These are phyloP conservation scores for Colletotrichum higginsianum DNA, from an alignment of 2,329 filamentous ascomycete species.

Conservation along the genomic window DNA sequence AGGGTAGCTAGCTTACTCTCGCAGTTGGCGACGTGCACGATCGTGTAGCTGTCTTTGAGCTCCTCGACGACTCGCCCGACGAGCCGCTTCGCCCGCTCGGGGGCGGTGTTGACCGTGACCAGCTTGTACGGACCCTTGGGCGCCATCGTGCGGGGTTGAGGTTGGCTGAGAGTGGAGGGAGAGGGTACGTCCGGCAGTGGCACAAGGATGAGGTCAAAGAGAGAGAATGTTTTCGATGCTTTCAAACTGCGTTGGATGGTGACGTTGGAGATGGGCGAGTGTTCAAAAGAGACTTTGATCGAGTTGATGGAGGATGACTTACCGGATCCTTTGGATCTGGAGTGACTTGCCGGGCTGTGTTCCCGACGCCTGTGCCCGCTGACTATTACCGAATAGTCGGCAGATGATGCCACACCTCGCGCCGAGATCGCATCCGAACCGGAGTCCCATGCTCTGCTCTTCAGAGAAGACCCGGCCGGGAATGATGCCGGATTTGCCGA, in stretches of 20 bases:
- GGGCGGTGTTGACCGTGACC: conserved; percentile 78
- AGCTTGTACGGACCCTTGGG: conserved; percentile 73
- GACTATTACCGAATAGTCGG: not conserved
- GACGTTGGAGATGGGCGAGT: too few relatives aligned
- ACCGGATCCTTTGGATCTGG: not conserved
- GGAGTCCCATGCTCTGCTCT: too few relatives aligned
- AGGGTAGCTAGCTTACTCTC: conserved; percentile 61
- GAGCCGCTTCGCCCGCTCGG: conserved; percentile 74
- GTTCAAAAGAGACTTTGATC: not conserved
- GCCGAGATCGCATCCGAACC: conserved; percentile 9
- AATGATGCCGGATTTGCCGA: conserved; percentile 22
- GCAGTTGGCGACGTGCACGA: conserved; percentile 74
- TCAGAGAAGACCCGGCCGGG: not conserved
- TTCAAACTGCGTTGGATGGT: too few relatives aligned
- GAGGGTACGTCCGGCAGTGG: not conserved
- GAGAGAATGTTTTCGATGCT: too few relatives aligned
- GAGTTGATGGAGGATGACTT: not conserved
- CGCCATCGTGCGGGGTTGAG: conserved; percentile 43
- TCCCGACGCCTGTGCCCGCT: not conserved
- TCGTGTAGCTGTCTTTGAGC: conserved; percentile 74
- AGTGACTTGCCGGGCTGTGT: not conserved
- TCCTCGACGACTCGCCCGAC: conserved; percentile 73
- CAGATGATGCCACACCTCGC: not conserved
- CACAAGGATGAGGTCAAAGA: not conserved
- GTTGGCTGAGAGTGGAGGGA: not conserved